Base-by-base conservation (phyloP, 805 yeast genomes). In the Candida montana region DNA sequence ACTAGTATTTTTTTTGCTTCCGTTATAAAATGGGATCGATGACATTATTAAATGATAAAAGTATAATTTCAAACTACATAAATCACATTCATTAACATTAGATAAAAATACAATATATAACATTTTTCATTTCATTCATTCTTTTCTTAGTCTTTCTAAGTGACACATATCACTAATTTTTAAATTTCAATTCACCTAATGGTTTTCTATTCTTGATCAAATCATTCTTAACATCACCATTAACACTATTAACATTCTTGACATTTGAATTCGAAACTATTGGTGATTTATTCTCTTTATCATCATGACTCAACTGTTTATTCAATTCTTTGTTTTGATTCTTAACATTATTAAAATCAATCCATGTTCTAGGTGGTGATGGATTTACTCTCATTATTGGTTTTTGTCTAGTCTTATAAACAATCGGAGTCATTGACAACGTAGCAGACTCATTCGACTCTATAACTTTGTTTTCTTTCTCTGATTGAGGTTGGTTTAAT, bases 331-430 rank as follows among this genome's bases (percentile, higher is more conserved):
- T n/a, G n/a, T n/a, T n/a, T n/a, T n/a, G n/a, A n/a, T n/a, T n/a
- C n/a, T n/a, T n/a, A n/a, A n/a, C n/a, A n/a, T n/a, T n/a, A n/a
- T n/a, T n/a, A n/a, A n/a, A n/a, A n/a, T n/a, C n/a, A n/a, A n/a
- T n/a, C n/a, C n/a, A n/a, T n/a, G n/a, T 37, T 15, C 46, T 45
- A 20, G 52, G 39, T 19, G 51, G 53, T 15, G 46, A 27, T 26
- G 52, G 52, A 30, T 46, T 49, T 4, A 50, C 50, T 34, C 44
- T 49, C 51, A 50, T 49, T 1, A 47, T 37, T 42, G 57, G 44
- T 36, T 41, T 44, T 40, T 50, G 48, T 42, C 56, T 37, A 30
- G 38, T 41, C 44, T 47, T 40, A 33, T 44, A 36, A 41, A 37
- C 16, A 24, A 46, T 19, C 16, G 48, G 53, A 2, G 47, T 46